These are phyloP conservation scores for Climacium dendroides DNA, from an alignment of 225 moss, liverwort and hornwort genomes.

Conservation along the genomic window DNA sequence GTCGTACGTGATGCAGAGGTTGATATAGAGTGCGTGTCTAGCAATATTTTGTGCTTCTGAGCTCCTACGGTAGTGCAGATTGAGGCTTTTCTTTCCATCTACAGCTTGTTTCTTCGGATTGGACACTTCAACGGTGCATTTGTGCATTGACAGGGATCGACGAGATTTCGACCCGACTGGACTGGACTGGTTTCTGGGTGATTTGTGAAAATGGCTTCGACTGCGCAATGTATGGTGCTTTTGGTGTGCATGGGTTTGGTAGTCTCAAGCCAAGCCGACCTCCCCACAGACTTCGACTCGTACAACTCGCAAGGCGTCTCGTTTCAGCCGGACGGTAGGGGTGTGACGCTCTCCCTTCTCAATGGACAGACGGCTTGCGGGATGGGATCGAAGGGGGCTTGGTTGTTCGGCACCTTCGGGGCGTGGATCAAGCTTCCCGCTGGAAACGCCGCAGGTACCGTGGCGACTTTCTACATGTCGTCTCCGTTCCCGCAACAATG, in stretches of 20 bases:
- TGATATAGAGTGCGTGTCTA: too few relatives aligned
- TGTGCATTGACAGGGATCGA: not conserved
- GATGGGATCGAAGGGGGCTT: not conserved
- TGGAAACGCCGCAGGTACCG: conserved; percentile 17
- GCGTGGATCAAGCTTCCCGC: conserved; percentile 14
- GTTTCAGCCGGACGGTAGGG: fast-evolving
- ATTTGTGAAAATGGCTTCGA: not conserved
- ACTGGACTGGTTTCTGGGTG: not conserved
- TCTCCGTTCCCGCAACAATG: conserved; percentile 9
- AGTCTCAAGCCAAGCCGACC: not conserved
- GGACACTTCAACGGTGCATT: not conserved
- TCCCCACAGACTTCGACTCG: fast-evolving
- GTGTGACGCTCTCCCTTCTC: not conserved
- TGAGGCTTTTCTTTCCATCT: not conserved
- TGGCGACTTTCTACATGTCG: conserved; percentile 28
- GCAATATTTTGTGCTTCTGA: not conserved
- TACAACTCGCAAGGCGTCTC: not conserved
- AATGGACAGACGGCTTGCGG: not conserved
- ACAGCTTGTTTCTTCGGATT: not conserved
- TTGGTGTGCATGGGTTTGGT: not conserved
- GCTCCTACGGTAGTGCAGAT: not conserved
- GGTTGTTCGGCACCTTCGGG: conserved; percentile 1
- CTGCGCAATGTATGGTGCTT: not conserved
- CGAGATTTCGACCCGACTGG: not conserved
- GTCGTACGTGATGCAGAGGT: not conserved